Percentiles rank a stretch among this genome's conserved stretches.
Evolutionary conservation across 768 basidiomycete species (phyloP).

Genomic region (Lentinula detonsa): DNA sequence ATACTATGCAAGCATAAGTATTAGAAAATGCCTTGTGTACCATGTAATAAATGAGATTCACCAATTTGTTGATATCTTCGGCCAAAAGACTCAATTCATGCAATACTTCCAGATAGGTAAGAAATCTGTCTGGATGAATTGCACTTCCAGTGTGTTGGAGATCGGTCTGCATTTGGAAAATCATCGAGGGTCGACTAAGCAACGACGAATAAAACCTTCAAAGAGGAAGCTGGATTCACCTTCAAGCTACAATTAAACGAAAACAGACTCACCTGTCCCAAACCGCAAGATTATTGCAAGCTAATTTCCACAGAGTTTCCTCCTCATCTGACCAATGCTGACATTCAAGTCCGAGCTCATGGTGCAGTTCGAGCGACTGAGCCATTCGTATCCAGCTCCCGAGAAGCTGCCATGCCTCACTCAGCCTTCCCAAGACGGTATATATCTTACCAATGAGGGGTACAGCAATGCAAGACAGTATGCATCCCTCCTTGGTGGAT

Average conservation of each 20-base stretch:
- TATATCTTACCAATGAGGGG: conserved; percentile 40
- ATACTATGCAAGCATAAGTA: not conserved
- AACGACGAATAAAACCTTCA: not conserved
- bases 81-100: not conserved
- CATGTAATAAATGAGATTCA: not conserved
- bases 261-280: conserved; percentile 32
- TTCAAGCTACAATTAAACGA: not conserved
- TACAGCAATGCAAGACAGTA: conserved; percentile 39
- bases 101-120: not conserved
- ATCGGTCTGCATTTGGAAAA: not conserved
- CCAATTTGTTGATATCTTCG: conserved; percentile 1
- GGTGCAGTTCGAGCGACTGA: conserved; percentile 36
- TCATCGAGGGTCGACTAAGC: not conserved
- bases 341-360: conserved; percentile 29
- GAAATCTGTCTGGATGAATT: not conserved
- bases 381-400: conserved; percentile 33
- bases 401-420: conserved; percentile 44
- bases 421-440: conserved; percentile 38
- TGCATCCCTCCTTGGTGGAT: conserved; percentile 39
- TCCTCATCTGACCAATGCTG: conserved; percentile 40
- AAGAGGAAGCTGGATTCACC: not conserved
- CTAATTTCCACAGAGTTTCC: conserved; percentile 30
- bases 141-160: not conserved
- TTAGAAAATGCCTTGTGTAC: not conserved
- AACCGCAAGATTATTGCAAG: conserved; percentile 38